These are phyloP conservation scores for Fraxinus baroniana DNA, from an alignment of 305 asterid species.

Conservation along the genomic window DNA sequence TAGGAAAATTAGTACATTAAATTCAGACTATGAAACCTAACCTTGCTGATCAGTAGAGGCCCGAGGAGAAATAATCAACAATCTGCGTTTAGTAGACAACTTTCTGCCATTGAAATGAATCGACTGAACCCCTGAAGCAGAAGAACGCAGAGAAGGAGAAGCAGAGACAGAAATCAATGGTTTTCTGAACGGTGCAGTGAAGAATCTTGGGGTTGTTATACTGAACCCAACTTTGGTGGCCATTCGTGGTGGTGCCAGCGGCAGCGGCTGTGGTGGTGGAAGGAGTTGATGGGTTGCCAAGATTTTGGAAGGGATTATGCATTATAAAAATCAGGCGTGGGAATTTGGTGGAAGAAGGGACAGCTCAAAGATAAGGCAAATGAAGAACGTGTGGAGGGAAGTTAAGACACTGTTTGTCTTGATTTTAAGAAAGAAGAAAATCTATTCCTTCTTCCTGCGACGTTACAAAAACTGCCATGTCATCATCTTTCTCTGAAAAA, in stretches of 20 bases:
- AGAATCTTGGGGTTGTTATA: slow-evolving; percentile 41
- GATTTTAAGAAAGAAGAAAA: slow-evolving; percentile 15
- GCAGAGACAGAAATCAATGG: slow-evolving; percentile 43
- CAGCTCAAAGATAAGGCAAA: slow-evolving; percentile 59
- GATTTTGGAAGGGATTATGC: slow-evolving; percentile 25
- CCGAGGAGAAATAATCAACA: slow-evolving; percentile 53
- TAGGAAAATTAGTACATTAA: not conserved
- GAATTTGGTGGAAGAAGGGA: slow-evolving; percentile 30
- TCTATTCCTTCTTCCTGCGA: slow-evolving; percentile 17
- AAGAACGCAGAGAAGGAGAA: slow-evolving; percentile 37
- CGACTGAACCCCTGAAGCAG: slow-evolving; percentile 48
- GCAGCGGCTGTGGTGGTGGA: slow-evolving; percentile 12
- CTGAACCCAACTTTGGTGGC: slow-evolving; percentile 62
- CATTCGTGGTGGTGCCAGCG: slow-evolving; percentile 42
- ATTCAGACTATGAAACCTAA: slow-evolving; percentile 22
- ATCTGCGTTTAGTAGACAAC: slow-evolving; percentile 36
- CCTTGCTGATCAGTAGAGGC: slow-evolving; percentile 91
- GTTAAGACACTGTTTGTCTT: slow-evolving; percentile 20
- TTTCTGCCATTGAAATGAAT: slow-evolving; percentile 38
- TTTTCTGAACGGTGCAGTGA: slow-evolving; percentile 47
- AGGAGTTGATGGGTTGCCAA: slow-evolving; percentile 17
- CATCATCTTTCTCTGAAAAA: slow-evolving; percentile 14
- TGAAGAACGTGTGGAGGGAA: slow-evolving; percentile 68
- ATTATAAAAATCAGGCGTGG: slow-evolving; percentile 33
- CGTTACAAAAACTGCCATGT: slow-evolving; percentile 28